A percentile compares a stretch with the other conserved stretches of the same genome.
These are phyloP conservation scores for Penicillium hesseltinei DNA, from an alignment of 2,329 filamentous ascomycete species.

Conservation along the genomic window DNA sequence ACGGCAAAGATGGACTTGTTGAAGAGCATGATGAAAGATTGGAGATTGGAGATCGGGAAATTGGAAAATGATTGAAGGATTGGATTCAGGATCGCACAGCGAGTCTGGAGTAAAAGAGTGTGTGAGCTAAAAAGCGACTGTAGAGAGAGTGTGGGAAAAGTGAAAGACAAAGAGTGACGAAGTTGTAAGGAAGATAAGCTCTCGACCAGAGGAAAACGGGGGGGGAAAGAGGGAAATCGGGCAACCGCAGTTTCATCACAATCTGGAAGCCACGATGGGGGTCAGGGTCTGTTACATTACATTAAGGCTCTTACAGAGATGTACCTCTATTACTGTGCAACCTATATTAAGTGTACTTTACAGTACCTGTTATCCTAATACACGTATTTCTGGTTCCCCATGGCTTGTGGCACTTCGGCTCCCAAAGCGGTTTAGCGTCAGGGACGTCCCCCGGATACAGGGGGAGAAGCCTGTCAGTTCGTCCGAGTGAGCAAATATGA, in stretches of 20 bases:
- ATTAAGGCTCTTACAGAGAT: neutral
- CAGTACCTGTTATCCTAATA: neutral
- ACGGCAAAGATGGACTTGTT: constrained; percentile 44
- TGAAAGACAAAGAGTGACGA: constrained; percentile 27
- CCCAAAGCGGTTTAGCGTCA: constrained; percentile 13
- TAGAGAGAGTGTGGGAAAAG: constrained; percentile 13
- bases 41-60: neutral
- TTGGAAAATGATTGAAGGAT: constrained; percentile 4
- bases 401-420: constrained; percentile 3
- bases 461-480: neutral
- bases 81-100: constrained; percentile 20
- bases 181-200: constrained; percentile 20
- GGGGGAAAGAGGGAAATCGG: neutral
- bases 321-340: neutral
- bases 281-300: constrained; percentile 9
- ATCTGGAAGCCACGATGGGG: constrained; percentile 5
- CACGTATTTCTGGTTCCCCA: constrained; percentile 1
- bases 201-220: constrained; percentile 8
- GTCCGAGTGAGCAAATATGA: neutral
- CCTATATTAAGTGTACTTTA: neutral
- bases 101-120: constrained; percentile 18
- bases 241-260: constrained; percentile 13
- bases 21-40: constrained; percentile 43
- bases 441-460: constrained; percentile 9
- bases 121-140: constrained; percentile 24